phyloP scores from a whole-genome alignment of 2,329 filamentous ascomycete genomes.

The Fusarium sacchari region DNA sequence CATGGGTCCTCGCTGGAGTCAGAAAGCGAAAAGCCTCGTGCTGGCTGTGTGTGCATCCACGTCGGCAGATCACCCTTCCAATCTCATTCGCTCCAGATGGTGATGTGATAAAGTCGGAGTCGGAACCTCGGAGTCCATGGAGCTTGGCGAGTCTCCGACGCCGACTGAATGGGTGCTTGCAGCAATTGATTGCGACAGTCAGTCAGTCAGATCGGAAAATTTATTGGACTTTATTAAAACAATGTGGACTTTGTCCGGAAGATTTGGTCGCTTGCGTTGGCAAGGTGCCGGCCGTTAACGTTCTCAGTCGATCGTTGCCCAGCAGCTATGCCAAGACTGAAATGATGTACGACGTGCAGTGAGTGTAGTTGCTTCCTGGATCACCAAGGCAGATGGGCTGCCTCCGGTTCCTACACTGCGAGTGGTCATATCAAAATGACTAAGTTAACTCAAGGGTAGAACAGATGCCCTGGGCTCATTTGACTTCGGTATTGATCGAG shows the following conservation, averaged over 20 bases:
- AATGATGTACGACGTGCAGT: slow-evolving; percentile 14
- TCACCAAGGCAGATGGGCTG: slow-evolving; percentile 24
- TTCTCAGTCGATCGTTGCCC: slow-evolving; percentile 24
- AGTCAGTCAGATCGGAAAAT: background rate
- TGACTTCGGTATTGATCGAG: slow-evolving; percentile 4
- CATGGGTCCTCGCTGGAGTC: slow-evolving; percentile 16
- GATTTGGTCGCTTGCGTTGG: slow-evolving; percentile 35
- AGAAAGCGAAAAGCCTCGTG: slow-evolving; percentile 1
- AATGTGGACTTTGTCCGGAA: slow-evolving; percentile 22
- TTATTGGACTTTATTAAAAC: slow-evolving; percentile 15
- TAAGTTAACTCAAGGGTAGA: slow-evolving; percentile 1
- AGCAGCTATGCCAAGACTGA: slow-evolving; percentile 34
- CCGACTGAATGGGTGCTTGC: slow-evolving; percentile 12
- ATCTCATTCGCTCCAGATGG: slow-evolving; percentile 25
- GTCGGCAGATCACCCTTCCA: slow-evolving; percentile 32
- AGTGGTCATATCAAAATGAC: slow-evolving; percentile 14
- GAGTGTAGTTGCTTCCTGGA: background rate
- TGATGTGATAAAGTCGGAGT: slow-evolving; percentile 2
- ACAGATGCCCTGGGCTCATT: background rate
- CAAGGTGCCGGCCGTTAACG: slow-evolving; percentile 35
- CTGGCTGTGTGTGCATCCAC: slow-evolving; percentile 15
- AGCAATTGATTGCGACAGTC: background rate
- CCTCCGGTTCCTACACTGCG: slow-evolving; percentile 10
- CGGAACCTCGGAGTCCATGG: slow-evolving; percentile 19
- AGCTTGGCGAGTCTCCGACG: slow-evolving; percentile 9